Evolutionary conservation across 2,329 filamentous ascomycete species (phyloP).

Genomic region (Ophiostoma tasmaniense): DNA sequence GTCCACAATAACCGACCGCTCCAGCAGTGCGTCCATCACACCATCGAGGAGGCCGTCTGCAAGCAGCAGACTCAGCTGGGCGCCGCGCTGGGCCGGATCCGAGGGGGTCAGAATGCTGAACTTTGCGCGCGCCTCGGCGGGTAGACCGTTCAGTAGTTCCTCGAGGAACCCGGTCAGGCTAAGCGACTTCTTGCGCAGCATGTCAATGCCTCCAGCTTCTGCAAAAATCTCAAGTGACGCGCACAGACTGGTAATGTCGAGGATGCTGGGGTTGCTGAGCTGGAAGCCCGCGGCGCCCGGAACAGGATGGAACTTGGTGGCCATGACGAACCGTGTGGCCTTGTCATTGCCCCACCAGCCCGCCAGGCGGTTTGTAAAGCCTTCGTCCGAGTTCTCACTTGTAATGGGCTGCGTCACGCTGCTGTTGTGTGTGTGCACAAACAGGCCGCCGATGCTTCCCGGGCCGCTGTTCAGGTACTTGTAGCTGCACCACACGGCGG

Average conservation of each 20-base stretch:
- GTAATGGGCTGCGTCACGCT: constrained; percentile 33
- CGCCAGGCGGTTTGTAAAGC: constrained; percentile 57
- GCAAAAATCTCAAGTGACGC: constrained; percentile 68
- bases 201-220: constrained; percentile 55
- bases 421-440: constrained; percentile 68
- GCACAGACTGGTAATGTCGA: constrained; percentile 68
- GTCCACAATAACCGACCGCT: constrained; percentile 66
- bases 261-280: constrained; percentile 70
- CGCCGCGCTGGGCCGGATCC: constrained; percentile 59
- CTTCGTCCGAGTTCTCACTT: constrained; percentile 25
- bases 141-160: constrained; percentile 46
- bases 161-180: constrained; percentile 70
- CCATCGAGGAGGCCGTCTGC: constrained; percentile 60
- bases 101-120: constrained; percentile 63
- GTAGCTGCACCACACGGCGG: constrained; percentile 92
- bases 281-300: constrained; percentile 74
- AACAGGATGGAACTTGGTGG: constrained; percentile 68
- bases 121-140: constrained; percentile 28
- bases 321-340: constrained; percentile 70
- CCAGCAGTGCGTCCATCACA: constrained; percentile 56
- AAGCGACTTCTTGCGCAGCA: constrained; percentile 62
- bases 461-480: constrained; percentile 89
- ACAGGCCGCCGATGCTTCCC: constrained; percentile 72
- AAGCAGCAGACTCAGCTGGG: constrained; percentile 68
- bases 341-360: constrained; percentile 90